phyloP scores from a whole-genome alignment of 1,284 basidiomycete genomes.

The Golubevia pallescens region DNA sequence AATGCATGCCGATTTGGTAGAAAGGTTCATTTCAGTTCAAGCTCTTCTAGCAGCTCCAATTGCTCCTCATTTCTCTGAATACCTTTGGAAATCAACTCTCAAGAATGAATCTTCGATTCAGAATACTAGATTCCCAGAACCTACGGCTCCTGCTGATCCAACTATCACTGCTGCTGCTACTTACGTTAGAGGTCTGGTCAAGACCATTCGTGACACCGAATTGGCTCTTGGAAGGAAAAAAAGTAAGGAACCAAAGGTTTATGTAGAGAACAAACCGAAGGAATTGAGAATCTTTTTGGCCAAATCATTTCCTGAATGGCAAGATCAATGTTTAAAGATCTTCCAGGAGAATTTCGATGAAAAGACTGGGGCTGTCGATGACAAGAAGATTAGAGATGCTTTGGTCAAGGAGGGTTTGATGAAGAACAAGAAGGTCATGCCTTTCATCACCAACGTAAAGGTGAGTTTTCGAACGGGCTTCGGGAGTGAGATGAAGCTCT shows the following conservation, averaged over 20 bases:
- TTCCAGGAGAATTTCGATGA: conserved; percentile 76
- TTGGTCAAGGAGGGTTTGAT: conserved; percentile 79
- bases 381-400: conserved; percentile 77
- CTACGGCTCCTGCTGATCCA: conserved; percentile 69
- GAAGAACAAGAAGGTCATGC: conserved; percentile 96
- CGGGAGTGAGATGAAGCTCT: too few relatives aligned
- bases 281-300: conserved; percentile 87
- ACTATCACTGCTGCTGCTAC: conserved; percentile 68
- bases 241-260: conserved; percentile 25
- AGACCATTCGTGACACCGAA: conserved; percentile 90
- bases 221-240: conserved; percentile 64
- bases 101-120: conserved; percentile 83
- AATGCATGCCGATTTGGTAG: conserved; percentile 80
- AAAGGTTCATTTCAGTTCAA: conserved; percentile 82
- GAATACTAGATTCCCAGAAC: conserved; percentile 76
- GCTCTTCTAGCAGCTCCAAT: conserved; percentile 84
- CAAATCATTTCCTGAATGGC: conserved; percentile 90
- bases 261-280: conserved; percentile 69
- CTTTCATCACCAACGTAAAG: conserved; percentile 91
- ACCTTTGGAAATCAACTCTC: conserved; percentile 78
- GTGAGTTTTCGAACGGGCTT: conserved; percentile 67
- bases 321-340: conserved; percentile 79
- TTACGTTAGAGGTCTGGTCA: conserved; percentile 85
- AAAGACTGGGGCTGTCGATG: conserved; percentile 76
- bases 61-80: conserved; percentile 93